Conservation (phyloP, 2,329 filamentous ascomycete species). For the Daldinia eschscholtzii region DNA sequence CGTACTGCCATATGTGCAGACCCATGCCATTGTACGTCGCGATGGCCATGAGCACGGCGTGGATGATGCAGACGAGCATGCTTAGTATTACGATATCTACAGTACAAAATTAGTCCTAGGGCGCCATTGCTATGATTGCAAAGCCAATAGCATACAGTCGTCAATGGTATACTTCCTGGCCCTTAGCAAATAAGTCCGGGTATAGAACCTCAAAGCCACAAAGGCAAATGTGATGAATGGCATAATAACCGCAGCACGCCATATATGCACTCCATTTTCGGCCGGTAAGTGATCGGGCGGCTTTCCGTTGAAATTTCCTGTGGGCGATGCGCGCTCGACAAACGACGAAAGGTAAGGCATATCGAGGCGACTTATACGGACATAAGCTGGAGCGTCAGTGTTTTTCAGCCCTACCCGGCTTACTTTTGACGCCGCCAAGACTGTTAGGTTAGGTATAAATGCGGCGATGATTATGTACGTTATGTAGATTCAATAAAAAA, state of each 20-base stretch:
- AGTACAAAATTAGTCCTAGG: not conserved
- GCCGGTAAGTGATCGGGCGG: slow-evolving; percentile 40
- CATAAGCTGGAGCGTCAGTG: not conserved
- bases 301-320: slow-evolving; percentile 35
- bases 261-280: slow-evolving; percentile 43
- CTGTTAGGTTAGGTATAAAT: not conserved
- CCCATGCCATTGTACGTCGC: slow-evolving; percentile 48
- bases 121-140: not conserved
- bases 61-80: slow-evolving; percentile 39
- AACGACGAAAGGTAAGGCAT: slow-evolving; percentile 28
- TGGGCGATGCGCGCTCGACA: slow-evolving; percentile 38
- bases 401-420: slow-evolving; percentile 7
- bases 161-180: slow-evolving; percentile 37
- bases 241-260: slow-evolving; percentile 40
- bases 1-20: slow-evolving; percentile 46
- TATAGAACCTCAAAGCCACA: slow-evolving; percentile 44
- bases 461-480: not conserved
- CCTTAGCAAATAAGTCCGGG: slow-evolving; percentile 35
- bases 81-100: slow-evolving; percentile 42
- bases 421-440: slow-evolving; percentile 13
- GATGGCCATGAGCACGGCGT: slow-evolving; percentile 44
- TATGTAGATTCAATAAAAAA: not conserved
- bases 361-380: slow-evolving; percentile 21
- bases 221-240: slow-evolving; percentile 43
- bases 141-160: slow-evolving; percentile 32